Percentiles rank a stretch among this genome's conserved stretches.
phyloP scores from a whole-genome alignment of 106 monocot genomes.

The Dendrobium officinale region DNA sequence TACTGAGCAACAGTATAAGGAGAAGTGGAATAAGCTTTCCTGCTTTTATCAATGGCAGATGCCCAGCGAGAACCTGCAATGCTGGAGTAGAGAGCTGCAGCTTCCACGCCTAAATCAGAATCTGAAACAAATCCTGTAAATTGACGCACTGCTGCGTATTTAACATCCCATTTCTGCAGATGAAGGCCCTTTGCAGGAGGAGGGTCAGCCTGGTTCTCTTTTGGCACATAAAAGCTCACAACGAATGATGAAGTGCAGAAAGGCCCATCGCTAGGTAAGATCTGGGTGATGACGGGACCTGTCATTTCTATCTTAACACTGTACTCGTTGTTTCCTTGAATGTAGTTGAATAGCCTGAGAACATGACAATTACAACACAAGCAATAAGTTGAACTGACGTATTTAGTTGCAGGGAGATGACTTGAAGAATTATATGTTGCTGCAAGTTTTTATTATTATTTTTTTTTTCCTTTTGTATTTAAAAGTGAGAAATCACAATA shows the following conservation, averaged over 20 bases:
- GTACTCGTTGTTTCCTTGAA: slow-evolving; percentile 78
- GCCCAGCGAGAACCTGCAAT: slow-evolving; percentile 61
- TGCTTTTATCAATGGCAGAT: slow-evolving; percentile 33
- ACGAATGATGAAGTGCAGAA: slow-evolving; percentile 75
- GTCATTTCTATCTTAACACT: slow-evolving; percentile 73
- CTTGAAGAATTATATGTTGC: neutral
- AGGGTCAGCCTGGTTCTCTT: slow-evolving; percentile 60
- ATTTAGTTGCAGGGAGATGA: neutral
- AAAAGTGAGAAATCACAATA: too few species aligned
- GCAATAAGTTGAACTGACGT: neutral
- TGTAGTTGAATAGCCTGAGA: slow-evolving; percentile 58
- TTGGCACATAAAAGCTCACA: slow-evolving; percentile 77
- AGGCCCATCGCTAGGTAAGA: slow-evolving; percentile 76
- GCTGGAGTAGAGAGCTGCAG: slow-evolving; percentile 50
- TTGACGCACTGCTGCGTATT: slow-evolving; percentile 58
- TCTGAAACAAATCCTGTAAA: slow-evolving; percentile 77
- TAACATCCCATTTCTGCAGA: slow-evolving; percentile 46
- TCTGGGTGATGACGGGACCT: slow-evolving; percentile 63
- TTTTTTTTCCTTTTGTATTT: too few species aligned
- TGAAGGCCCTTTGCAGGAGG: slow-evolving; percentile 72
- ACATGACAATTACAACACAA: neutral
- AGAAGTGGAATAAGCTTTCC: slow-evolving; percentile 23
- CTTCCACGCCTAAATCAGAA: slow-evolving; percentile 39
- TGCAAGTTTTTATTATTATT: too few species aligned
- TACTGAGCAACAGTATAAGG: slow-evolving; percentile 72